Evolutionary conservation across 169 alveolate species (phyloP), one percentile per base, ranked within the genome.

Genomic region (Plasmodium gonderi): DNA sequence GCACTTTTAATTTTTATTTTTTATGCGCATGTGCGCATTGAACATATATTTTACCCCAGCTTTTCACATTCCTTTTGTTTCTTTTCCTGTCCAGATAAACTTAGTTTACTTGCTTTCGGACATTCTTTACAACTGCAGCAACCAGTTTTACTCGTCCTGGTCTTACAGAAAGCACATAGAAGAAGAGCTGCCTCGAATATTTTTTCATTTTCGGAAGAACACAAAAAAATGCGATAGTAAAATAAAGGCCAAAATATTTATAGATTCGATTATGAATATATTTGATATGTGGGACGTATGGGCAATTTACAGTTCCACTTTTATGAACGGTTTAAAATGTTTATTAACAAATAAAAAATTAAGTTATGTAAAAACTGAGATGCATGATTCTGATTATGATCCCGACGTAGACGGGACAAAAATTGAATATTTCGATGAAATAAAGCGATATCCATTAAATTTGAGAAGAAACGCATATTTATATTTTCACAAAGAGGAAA

Each of bases 61-160:
- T 65, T 29, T 20, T 36, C 26, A 3, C 12, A n/a, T 77, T 85
- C 14, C 17, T n/a, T 23, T 64, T 29, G 12, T 11, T 45, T 31
- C 64, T 74, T 29, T 2, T n/a, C 42, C 42, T 44, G 44, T 42
- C 14, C 80, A 95, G 94, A 69, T 95, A 75, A 96, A 95, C 64
- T 92, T 95, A n/a, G 89, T 92, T 17, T 95, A 95, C 45, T 94
- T 95, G 40, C 47, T 95, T 38, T 91, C 95, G 38, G 97, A 95
- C 82, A 74, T 95, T 64, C 77, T 95, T 17, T 91, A 90, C 91
- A 95, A 95, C 90, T 90, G 96, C 29, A 91, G 95, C 47, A 87
- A 91, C 26, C 94, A 91, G 67, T 78, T 92, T 78, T 92, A 85
- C 11, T 91, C 94, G 14, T 95, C 97, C 20, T 94, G 96, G 96